Percentiles rank a stretch among this genome's conserved stretches.
Evolutionary conservation across 345 rosid genomes (phyloP).

Genomic region (Populus alba): DNA sequence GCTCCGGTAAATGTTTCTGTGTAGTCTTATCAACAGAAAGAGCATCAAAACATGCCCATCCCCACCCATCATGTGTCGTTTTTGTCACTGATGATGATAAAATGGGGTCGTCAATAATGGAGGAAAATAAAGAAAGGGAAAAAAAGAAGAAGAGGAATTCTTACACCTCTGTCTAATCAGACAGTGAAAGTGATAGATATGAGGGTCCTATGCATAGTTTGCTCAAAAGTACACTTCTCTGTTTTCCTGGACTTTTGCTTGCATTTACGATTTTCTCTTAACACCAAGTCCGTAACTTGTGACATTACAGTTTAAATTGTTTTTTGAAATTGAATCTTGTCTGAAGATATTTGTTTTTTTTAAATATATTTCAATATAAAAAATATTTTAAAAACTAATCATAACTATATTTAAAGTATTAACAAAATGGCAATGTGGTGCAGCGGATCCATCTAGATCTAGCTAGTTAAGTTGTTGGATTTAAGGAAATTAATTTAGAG

Average conservation of each 20-base stretch:
- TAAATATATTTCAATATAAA: too few relatives aligned
- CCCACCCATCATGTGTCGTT: slow-evolving; percentile 3
- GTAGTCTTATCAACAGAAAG: slow-evolving; percentile 34
- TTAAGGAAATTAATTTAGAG: too few relatives aligned
- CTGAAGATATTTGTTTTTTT: too few relatives aligned
- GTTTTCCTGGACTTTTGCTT: neutral
- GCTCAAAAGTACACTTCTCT: slow-evolving; percentile 23
- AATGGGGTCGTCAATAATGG: neutral
- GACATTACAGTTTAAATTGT: too few relatives aligned
- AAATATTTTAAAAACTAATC: too few relatives aligned
- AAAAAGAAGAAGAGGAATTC: neutral
- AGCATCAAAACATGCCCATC: slow-evolving; percentile 15
- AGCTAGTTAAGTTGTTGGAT: too few relatives aligned
- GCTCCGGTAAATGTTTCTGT: slow-evolving; percentile 19
- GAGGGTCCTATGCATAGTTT: neutral
- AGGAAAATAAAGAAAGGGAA: neutral
- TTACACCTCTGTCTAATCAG: slow-evolving; percentile 5
- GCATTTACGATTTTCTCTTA: neutral
- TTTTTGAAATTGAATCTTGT: too few relatives aligned
- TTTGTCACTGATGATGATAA: slow-evolving; percentile 12
- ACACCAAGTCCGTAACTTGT: too few relatives aligned
- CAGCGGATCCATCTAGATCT: too few relatives aligned
- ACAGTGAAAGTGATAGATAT: slow-evolving; percentile 6
- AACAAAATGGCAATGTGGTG: too few relatives aligned
- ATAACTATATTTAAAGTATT: too few relatives aligned